Evolutionary conservation across 805 yeast genomes (phyloP).

Genomic region (Schizosaccharomyces pombe): DNA sequence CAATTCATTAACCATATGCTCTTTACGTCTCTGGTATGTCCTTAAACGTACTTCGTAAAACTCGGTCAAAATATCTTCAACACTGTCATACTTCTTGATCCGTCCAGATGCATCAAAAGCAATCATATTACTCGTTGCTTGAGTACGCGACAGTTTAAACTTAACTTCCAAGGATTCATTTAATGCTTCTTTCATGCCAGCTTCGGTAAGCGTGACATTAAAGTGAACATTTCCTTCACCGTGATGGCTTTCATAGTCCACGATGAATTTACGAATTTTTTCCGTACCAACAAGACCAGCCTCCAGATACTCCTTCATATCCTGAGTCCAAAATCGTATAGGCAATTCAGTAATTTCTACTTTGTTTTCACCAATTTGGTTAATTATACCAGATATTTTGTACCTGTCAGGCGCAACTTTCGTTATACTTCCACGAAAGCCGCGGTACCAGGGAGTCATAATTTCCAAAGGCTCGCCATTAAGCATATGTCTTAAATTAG

Average conservation of each 20-base stretch:
- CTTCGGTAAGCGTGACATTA: constrained; percentile 45
- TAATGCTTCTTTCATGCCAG: constrained; percentile 62
- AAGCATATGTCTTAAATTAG: constrained; percentile 52
- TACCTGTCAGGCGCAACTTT: constrained; percentile 41
- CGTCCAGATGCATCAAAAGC: constrained; percentile 81
- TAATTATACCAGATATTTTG: constrained; percentile 57
- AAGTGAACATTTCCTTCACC: constrained; percentile 49
- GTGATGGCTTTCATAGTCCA: constrained; percentile 88
- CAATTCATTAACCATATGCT: constrained; percentile 40
- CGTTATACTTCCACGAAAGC: constrained; percentile 75
- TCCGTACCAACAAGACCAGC: constrained; percentile 55
- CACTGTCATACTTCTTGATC: constrained; percentile 56
- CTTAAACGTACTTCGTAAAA: constrained; percentile 72
- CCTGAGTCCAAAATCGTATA: constrained; percentile 75
- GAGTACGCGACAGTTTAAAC: constrained; percentile 48
- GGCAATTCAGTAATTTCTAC: constrained; percentile 84
- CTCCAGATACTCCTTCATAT: constrained; percentile 62
- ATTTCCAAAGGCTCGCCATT: constrained; percentile 39
- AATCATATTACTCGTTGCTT: constrained; percentile 71
- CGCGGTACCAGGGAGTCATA: constrained; percentile 83
- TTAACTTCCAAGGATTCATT: constrained; percentile 60
- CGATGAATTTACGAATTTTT: constrained; percentile 60
- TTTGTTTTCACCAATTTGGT: constrained; percentile 54
- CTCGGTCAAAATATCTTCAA: constrained; percentile 58
- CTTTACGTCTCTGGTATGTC: constrained; percentile 77